A percentile compares a stretch with the other conserved stretches of the same genome.
Conservation (phyloP, 225 moss, liverwort and hornwort genomes). For the Pleurozium schreberi region DNA sequence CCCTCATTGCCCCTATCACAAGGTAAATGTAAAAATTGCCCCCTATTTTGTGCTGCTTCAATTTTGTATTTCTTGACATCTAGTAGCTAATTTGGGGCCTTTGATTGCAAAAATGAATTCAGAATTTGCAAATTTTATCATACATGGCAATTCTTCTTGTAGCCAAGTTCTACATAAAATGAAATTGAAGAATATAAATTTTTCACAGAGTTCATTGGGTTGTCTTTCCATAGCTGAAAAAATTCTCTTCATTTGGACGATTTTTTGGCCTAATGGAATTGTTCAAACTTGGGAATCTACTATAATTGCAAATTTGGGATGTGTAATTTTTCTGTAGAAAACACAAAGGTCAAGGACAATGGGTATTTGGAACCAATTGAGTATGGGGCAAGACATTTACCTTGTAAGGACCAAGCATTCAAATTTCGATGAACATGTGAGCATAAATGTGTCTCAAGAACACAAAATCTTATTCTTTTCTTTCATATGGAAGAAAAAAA, state of each 20-base stretch:
- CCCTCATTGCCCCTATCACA: too few relatives aligned
- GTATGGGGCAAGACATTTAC: neutral
- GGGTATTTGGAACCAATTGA: neutral
- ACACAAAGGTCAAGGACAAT: neutral
- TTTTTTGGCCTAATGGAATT: neutral
- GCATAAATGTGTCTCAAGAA: neutral
- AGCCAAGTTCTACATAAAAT: too few relatives aligned
- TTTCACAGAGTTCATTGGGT: fast-evolving
- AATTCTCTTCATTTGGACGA: neutral
- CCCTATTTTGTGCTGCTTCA: too few relatives aligned
- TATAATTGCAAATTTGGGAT: fast-evolving
- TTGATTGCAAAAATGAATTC: too few relatives aligned
- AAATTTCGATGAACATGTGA: neutral
- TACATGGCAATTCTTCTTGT: too few relatives aligned
- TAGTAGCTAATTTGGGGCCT: too few relatives aligned
- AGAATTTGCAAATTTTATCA: too few relatives aligned
- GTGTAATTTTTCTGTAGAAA: neutral
- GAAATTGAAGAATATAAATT: neutral
- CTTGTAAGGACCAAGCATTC: neutral
- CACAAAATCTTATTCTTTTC: neutral
- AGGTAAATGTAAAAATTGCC: too few relatives aligned
- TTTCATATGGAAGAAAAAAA: neutral
- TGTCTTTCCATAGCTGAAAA: neutral
- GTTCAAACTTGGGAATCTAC: too few relatives aligned
- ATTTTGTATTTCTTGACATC: too few relatives aligned